Conservation (phyloP, 2,329 filamentous ascomycete genomes). For the Coccinonectria pachysandricola region DNA sequence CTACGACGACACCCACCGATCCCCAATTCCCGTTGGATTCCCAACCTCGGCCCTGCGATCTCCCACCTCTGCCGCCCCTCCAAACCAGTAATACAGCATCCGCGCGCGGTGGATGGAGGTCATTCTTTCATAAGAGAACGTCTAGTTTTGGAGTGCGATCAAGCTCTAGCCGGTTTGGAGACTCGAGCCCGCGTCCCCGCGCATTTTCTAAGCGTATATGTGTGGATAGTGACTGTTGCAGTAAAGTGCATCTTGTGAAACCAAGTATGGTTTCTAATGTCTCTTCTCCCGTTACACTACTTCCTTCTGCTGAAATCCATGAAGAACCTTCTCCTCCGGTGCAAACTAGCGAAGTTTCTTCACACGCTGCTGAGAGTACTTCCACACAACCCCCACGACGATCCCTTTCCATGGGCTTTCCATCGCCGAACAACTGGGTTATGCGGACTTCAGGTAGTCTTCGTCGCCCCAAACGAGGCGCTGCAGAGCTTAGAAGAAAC, state of each 20-base stretch:
- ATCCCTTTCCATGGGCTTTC: conserved; percentile 51
- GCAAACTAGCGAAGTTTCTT: conserved; percentile 6
- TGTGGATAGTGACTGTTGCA: conserved; percentile 12
- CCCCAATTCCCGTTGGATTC: conserved; percentile 26
- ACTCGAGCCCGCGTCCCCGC: conserved; percentile 17
- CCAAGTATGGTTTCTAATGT: conserved; percentile 25
- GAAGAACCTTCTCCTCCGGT: conserved; percentile 9
- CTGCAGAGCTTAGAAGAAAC: conserved; percentile 29
- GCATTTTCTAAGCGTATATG: conserved; percentile 19
- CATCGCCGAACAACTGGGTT: conserved; percentile 46
- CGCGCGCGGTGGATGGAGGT: conserved; percentile 34
- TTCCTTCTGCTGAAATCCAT: conserved; percentile 15
- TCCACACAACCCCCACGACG: conserved; percentile 37
- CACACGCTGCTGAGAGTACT: conserved; percentile 26
- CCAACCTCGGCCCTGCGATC: conserved; percentile 19
- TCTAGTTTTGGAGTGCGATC: conserved; percentile 13
- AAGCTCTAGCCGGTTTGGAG: conserved; percentile 16
- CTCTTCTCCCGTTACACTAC: conserved; percentile 12
- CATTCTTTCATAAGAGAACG: conserved; percentile 43
- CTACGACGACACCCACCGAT: conserved; percentile 14
- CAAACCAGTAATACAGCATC: conserved; percentile 9
- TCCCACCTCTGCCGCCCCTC: conserved; percentile 19
- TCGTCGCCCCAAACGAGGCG: conserved; percentile 42
- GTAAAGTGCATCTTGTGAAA: conserved; percentile 25
- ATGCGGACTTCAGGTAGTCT: conserved; percentile 43